Evolutionary conservation across 202 grass and related monocot genomes (phyloP).

Genomic region (Setaria viridis): DNA sequence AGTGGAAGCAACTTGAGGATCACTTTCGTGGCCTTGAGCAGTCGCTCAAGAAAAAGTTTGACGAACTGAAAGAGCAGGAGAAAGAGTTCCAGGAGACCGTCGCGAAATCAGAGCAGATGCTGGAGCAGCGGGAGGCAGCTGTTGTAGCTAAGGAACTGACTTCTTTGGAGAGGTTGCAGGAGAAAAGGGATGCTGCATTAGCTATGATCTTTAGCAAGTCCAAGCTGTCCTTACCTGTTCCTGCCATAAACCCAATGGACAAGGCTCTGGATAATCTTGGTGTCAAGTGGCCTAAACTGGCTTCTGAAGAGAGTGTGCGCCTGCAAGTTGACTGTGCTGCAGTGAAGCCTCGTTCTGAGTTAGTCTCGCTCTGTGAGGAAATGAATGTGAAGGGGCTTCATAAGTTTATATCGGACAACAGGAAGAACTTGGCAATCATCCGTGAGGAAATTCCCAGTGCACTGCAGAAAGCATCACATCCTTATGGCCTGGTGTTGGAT

Average conservation of each 20-base stretch:
- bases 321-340: slow-evolving; percentile 42
- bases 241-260: slow-evolving; percentile 43
- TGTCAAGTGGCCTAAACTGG: slow-evolving; percentile 52
- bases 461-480: slow-evolving; percentile 65
- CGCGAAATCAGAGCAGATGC: slow-evolving; percentile 60
- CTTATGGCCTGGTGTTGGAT: slow-evolving; percentile 71
- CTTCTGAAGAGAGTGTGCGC: background rate
- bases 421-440: slow-evolving; percentile 81
- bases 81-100: slow-evolving; percentile 65
- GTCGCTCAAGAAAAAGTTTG: slow-evolving; percentile 79
- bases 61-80: slow-evolving; percentile 81
- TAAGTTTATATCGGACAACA: slow-evolving; percentile 92
- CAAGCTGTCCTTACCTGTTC: slow-evolving; percentile 50
- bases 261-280: slow-evolving; percentile 29
- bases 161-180: slow-evolving; percentile 81
- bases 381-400: slow-evolving; percentile 92
- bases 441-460: slow-evolving; percentile 88
- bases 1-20: slow-evolving; percentile 97
- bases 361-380: slow-evolving; percentile 72
- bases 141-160: slow-evolving; percentile 86
- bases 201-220: slow-evolving; percentile 82
- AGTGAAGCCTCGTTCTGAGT: slow-evolving; percentile 62
- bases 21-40: slow-evolving; percentile 93
- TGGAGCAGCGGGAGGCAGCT: slow-evolving; percentile 71
- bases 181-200: slow-evolving; percentile 80